Percentiles rank a stretch among this genome's conserved stretches.
phyloP scores from a whole-genome alignment of 257 asterid species.

The Capsicum pubescens region DNA sequence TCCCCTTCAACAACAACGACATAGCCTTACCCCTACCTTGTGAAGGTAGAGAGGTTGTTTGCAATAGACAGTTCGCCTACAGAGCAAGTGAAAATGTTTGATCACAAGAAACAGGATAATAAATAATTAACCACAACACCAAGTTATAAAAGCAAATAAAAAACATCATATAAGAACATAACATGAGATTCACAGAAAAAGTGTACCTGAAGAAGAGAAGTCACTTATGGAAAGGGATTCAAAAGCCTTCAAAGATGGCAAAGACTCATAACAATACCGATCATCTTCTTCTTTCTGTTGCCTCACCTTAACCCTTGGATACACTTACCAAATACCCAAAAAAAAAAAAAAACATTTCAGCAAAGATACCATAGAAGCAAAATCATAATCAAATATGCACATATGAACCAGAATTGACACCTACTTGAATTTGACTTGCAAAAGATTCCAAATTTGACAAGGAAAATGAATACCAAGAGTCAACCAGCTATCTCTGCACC shows the following conservation, averaged over 20 bases:
- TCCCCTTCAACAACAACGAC: too few relatives aligned
- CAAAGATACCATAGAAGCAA: conserved; percentile 12
- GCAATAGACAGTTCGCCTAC: not conserved
- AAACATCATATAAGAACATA: too few relatives aligned
- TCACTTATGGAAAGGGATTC: conserved; percentile 58
- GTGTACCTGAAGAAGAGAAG: conserved; percentile 64
- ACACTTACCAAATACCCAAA: conserved; percentile 50
- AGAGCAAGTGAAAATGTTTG: not conserved
- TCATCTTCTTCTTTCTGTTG: conserved; percentile 68
- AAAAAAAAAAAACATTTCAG: conserved; percentile 42
- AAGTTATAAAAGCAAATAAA: not conserved
- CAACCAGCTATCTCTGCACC: not conserved
- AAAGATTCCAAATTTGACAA: not conserved
- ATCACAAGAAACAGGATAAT: not conserved
- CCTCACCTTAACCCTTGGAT: conserved; percentile 91
- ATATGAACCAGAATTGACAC: not conserved
- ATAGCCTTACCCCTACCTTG: too few relatives aligned
- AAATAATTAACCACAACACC: not conserved
- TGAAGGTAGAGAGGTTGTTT: too few relatives aligned
- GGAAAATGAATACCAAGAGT: not conserved
- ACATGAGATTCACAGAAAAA: not conserved
- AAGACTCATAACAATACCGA: conserved; percentile 70
- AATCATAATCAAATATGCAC: not conserved
- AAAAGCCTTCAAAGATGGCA: conserved; percentile 72
- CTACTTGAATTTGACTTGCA: conserved; percentile 32